These are phyloP conservation scores for Cyclotella atomus DNA, from an alignment of 108 stramenopile species.

Conservation along the genomic window DNA sequence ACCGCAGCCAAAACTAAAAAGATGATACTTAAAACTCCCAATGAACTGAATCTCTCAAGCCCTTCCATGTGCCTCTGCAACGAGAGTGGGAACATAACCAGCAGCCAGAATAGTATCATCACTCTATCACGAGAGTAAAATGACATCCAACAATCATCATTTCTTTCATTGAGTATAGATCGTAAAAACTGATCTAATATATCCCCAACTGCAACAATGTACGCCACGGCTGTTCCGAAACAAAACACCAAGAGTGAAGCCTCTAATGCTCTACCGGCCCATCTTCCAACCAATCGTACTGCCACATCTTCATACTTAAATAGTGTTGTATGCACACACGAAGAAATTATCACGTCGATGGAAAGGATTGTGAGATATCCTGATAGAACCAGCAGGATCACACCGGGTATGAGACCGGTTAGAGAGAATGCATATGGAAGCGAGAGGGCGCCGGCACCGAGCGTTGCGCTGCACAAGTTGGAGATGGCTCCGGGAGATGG, in stretches of 20 bases:
- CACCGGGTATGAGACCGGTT: slow-evolving; percentile 63
- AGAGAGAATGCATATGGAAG: slow-evolving; percentile 75
- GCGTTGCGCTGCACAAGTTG: slow-evolving; percentile 80
- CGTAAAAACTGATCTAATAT: slow-evolving; percentile 61
- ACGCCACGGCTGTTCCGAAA: slow-evolving; percentile 64
- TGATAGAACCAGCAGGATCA: slow-evolving; percentile 55
- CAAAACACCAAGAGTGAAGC: slow-evolving; percentile 74
- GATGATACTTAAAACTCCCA: slow-evolving; percentile 73
- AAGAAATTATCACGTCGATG: slow-evolving; percentile 62
- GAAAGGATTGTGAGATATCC: slow-evolving; percentile 58
- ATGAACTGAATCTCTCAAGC: slow-evolving; percentile 62
- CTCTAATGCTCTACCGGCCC: slow-evolving; percentile 52
- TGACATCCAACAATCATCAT: background rate
- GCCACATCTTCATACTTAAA: slow-evolving; percentile 73
- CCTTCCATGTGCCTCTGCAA: slow-evolving; percentile 62
- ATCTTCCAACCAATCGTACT: slow-evolving; percentile 51
- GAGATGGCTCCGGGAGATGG: slow-evolving; percentile 54
- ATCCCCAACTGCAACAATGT: slow-evolving; percentile 82
- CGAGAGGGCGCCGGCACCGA: slow-evolving; percentile 79
- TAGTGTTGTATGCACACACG: slow-evolving; percentile 42
- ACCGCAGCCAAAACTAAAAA: slow-evolving; percentile 71
- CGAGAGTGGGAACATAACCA: slow-evolving; percentile 75
- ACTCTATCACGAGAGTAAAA: slow-evolving; percentile 28
- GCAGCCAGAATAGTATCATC: slow-evolving; percentile 64
- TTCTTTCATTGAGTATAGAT: slow-evolving; percentile 19